Percentiles rank a stretch among this genome's conserved stretches.
These are phyloP conservation scores for Rutstroemia sp. DNA, from an alignment of 2,329 filamentous ascomycete genomes.

Conservation along the genomic window DNA sequence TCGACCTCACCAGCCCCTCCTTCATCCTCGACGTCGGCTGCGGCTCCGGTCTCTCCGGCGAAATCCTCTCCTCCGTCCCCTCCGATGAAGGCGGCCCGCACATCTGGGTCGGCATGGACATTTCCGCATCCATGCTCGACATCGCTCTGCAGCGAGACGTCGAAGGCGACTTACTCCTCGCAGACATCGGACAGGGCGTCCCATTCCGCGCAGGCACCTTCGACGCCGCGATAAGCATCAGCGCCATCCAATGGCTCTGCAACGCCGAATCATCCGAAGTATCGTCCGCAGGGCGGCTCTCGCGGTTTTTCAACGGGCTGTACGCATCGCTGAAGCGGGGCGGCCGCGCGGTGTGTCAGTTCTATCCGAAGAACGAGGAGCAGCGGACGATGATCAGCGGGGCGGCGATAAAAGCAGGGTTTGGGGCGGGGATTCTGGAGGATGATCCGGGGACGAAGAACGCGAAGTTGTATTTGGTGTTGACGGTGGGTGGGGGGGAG, in stretches of 20 bases:
- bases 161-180: conserved; percentile 87
- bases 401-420: conserved; percentile 88
- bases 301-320: conserved; percentile 85
- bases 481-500: conserved; percentile 69
- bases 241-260: conserved; percentile 96
- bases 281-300: conserved; percentile 67
- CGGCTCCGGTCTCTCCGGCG: conserved; percentile 87
- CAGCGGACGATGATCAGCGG: conserved; percentile 88
- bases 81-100: conserved; percentile 75
- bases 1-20: conserved; percentile 71
- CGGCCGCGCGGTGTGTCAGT: conserved; percentile 88
- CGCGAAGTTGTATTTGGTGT: conserved; percentile 88
- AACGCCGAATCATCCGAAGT: conserved; percentile 89
- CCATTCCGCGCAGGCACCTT: conserved; percentile 90
- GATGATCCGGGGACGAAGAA: conserved; percentile 97
- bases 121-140: conserved; percentile 93
- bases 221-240: conserved; percentile 91
- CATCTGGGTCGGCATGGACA: conserved; percentile 95
- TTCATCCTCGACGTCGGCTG: conserved; percentile 96
- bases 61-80: conserved; percentile 73
- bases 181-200: conserved; percentile 91
- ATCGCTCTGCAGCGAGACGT: conserved; percentile 86
- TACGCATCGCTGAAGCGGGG: conserved; percentile 80
- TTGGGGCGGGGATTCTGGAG: conserved; percentile 89
- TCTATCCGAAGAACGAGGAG: conserved; percentile 92